Conservation (phyloP, 2,329 filamentous ascomycete species). For the Monilinia polystroma region DNA sequence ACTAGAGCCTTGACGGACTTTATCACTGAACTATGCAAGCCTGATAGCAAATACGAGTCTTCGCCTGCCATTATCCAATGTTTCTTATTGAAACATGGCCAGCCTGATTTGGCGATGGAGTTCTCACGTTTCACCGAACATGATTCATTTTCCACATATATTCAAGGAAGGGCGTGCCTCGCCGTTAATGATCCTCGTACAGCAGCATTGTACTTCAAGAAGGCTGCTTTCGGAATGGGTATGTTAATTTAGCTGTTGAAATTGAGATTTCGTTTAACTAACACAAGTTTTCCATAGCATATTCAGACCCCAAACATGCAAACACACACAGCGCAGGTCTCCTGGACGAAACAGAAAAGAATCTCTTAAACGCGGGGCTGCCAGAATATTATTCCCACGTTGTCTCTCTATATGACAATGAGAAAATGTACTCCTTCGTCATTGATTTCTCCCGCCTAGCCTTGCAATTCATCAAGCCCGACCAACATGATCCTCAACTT, state of each 20-base stretch:
- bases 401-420: slow-evolving; percentile 75
- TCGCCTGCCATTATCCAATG: slow-evolving; percentile 61
- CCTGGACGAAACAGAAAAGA: slow-evolving; percentile 73
- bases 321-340: slow-evolving; percentile 62
- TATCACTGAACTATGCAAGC: slow-evolving; percentile 63
- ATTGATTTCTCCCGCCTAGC: slow-evolving; percentile 79
- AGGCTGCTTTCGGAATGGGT: slow-evolving; percentile 80
- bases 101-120: slow-evolving; percentile 59
- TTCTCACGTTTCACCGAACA: slow-evolving; percentile 56
- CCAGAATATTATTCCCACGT: slow-evolving; percentile 87
- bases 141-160: slow-evolving; percentile 69
- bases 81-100: slow-evolving; percentile 57
- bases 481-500: slow-evolving; percentile 38
- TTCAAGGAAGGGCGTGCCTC: slow-evolving; percentile 78
- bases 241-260: slow-evolving; percentile 43
- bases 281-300: slow-evolving; percentile 32
- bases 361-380: slow-evolving; percentile 67
- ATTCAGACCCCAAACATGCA: slow-evolving; percentile 30
- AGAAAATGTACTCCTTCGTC: slow-evolving; percentile 74
- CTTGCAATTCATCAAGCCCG: slow-evolving; percentile 56
- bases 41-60: slow-evolving; percentile 65
- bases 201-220: slow-evolving; percentile 76
- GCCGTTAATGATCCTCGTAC: slow-evolving; percentile 69
- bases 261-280: background rate
- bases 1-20: slow-evolving; percentile 64